Evolutionary conservation across 2,329 filamentous ascomycete species (phyloP).

Genomic region (Hirsutella thompsonii): DNA sequence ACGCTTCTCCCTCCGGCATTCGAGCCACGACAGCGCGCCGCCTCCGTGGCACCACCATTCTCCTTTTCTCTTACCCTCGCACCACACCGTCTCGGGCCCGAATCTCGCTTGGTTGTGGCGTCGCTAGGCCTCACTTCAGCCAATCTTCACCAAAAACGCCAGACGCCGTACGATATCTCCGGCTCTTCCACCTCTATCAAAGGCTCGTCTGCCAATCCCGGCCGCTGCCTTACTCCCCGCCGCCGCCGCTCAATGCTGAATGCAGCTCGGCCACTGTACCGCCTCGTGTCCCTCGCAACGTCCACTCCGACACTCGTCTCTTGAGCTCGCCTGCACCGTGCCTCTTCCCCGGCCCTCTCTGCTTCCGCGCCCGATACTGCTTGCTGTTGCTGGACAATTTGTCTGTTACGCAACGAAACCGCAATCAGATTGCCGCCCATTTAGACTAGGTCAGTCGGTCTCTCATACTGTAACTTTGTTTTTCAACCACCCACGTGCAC

Average conservation of each 20-base stretch:
- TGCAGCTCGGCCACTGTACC: not conserved
- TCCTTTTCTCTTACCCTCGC: conserved; percentile 15
- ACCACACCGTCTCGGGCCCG: conserved; percentile 11
- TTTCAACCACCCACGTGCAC: conserved; percentile 5
- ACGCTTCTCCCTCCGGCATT: conserved; percentile 22
- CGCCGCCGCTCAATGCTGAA: not conserved
- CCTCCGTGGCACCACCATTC: conserved; percentile 5
- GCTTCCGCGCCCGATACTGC: conserved; percentile 6
- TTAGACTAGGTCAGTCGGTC: conserved; percentile 16
- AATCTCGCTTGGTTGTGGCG: not conserved
- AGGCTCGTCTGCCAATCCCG: not conserved
- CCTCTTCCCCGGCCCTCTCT: not conserved
- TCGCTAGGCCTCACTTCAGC: not conserved
- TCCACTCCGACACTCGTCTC: conserved; percentile 4
- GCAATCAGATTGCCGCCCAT: conserved; percentile 6
- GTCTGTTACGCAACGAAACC: too few species aligned
- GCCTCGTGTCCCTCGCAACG: not conserved
- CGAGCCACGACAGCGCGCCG: conserved; percentile 24
- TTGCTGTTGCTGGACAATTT: too few species aligned
- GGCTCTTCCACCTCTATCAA: not conserved
- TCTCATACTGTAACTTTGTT: conserved; percentile 9
- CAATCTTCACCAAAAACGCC: not conserved
- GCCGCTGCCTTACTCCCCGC: not conserved
- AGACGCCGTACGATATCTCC: not conserved
- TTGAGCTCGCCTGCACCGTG: not conserved